A percentile compares a stretch with the other conserved stretches of the same genome.
Evolutionary conservation across 805 yeast genomes (phyloP).

Genomic region (Starmera amethionina): DNA sequence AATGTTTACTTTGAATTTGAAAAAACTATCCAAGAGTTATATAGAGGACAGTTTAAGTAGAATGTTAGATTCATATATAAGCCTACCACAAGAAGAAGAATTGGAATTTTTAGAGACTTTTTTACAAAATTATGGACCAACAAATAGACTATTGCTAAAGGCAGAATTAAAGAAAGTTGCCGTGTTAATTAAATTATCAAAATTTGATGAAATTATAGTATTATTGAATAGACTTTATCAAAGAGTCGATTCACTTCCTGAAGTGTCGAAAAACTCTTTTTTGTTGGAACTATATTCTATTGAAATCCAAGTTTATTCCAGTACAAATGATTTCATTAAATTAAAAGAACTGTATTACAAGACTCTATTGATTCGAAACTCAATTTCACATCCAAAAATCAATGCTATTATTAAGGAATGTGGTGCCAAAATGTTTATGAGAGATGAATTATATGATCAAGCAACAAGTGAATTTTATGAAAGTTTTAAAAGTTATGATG

Average conservation of each 20-base stretch:
- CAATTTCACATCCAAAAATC: constrained; percentile 68
- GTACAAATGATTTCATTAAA: constrained; percentile 24
- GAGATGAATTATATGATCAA: constrained; percentile 44
- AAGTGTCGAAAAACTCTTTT: constrained; percentile 35
- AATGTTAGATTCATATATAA: constrained; percentile 26
- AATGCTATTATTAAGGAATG: constrained; percentile 70
- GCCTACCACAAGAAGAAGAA: constrained; percentile 11
- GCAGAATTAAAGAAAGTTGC: constrained; percentile 36
- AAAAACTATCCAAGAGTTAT: constrained; percentile 15
- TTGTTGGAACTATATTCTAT: constrained; percentile 57
- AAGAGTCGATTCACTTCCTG: constrained; percentile 30
- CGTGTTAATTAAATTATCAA: constrained; percentile 20
- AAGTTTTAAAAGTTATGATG: constrained; percentile 51
- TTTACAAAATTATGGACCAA: constrained; percentile 17
- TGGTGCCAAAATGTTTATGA: constrained; percentile 61
- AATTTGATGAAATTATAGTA: constrained; percentile 22
- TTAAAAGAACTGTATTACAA: constrained; percentile 40
- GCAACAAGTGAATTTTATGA: constrained; percentile 49
- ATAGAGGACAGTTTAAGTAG: constrained; percentile 27
- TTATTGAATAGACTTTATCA: constrained; percentile 28
- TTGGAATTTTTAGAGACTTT: constrained; percentile 20
- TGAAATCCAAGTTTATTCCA: constrained; percentile 46
- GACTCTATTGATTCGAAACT: constrained; percentile 39
- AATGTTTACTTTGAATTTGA: constrained; percentile 6
- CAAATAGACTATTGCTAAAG: constrained; percentile 37